These are phyloP conservation scores for Hypoxylon sp. DNA, from an alignment of 2,329 filamentous ascomycete species.

Conservation along the genomic window DNA sequence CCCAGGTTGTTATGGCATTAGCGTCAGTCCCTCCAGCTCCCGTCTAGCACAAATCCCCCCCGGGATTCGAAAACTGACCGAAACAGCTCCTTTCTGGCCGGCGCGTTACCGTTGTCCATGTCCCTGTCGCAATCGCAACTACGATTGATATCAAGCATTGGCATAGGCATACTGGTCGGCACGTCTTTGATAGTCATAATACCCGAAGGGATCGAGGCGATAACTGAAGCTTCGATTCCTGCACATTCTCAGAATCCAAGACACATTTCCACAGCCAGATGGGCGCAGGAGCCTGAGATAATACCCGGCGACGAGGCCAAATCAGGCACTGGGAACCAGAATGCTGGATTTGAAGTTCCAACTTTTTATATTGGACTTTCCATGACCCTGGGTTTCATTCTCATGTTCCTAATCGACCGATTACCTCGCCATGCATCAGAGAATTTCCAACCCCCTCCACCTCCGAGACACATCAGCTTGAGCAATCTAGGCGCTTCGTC, in stretches of 20 bases:
- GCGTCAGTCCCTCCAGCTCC: constrained; percentile 50
- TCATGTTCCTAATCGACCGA: constrained; percentile 97
- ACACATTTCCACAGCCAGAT: constrained; percentile 40
- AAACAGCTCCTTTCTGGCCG: constrained; percentile 89
- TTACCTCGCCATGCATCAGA: constrained; percentile 81
- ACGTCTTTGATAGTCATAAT: constrained; percentile 98
- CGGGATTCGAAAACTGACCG: constrained; percentile 42
- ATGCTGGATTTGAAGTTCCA: constrained; percentile 67
- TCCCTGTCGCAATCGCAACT: constrained; percentile 88
- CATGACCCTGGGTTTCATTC: constrained; percentile 87
- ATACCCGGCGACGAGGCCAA: constrained; percentile 34
- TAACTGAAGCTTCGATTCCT: constrained; percentile 72
- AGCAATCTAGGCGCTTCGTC: constrained; percentile 78
- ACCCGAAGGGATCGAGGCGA: constrained; percentile 93
- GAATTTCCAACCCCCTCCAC: constrained; percentile 73
- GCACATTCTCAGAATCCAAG: constrained; percentile 47
- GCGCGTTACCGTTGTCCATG: constrained; percentile 91
- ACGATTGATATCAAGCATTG: constrained; percentile 90
- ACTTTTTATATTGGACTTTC: constrained; percentile 88
- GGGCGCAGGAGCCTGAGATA: constrained; percentile 45
- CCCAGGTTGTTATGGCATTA: constrained; percentile 57
- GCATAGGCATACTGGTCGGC: constrained; percentile 93
- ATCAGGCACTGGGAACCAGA: constrained; percentile 46
- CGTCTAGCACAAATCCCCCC: constrained; percentile 22
- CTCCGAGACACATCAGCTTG: constrained; percentile 88